A percentile compares a stretch with the other conserved stretches of the same genome.
phyloP scores from a whole-genome alignment of 2,329 filamentous ascomycete species.

The Teratosphaeria nubilosa region DNA sequence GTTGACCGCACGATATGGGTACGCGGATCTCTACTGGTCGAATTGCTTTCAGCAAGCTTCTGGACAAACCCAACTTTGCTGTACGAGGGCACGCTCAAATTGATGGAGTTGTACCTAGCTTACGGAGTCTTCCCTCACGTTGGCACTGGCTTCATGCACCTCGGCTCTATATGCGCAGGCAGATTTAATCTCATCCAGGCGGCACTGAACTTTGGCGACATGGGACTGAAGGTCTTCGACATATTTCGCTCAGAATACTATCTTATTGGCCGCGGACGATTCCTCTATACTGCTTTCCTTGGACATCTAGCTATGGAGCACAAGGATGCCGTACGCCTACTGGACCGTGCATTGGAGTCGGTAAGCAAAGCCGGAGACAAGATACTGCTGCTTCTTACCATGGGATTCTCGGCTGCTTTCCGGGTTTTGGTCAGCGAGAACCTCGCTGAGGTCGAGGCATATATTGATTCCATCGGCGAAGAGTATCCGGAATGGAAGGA shows the following conservation, averaged over 20 bases:
- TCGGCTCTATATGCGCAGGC: slow-evolving; percentile 56
- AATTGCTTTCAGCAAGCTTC: slow-evolving; percentile 60
- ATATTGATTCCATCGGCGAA: slow-evolving; percentile 61
- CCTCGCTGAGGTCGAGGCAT: slow-evolving; percentile 57
- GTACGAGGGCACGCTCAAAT: slow-evolving; percentile 58
- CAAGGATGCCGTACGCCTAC: slow-evolving; percentile 45
- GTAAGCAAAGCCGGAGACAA: slow-evolving; percentile 59
- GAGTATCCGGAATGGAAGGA: slow-evolving; percentile 63
- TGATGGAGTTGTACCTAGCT: slow-evolving; percentile 56
- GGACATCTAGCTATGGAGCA: slow-evolving; percentile 60
- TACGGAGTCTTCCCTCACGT: slow-evolving; percentile 59
- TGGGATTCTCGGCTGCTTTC: slow-evolving; percentile 56
- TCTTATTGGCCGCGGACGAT: slow-evolving; percentile 57
- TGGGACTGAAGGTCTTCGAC: slow-evolving; percentile 55
- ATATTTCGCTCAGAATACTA: slow-evolving; percentile 52
- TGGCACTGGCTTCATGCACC: slow-evolving; percentile 56
- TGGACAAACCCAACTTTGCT: slow-evolving; percentile 65
- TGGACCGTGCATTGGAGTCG: slow-evolving; percentile 58
- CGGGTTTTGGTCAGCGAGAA: slow-evolving; percentile 63
- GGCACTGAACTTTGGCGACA: slow-evolving; percentile 53
- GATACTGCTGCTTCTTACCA: slow-evolving; percentile 60
- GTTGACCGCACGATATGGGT: slow-evolving; percentile 47
- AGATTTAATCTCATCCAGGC: slow-evolving; percentile 63
- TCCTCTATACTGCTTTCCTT: slow-evolving; percentile 58
- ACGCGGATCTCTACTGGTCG: slow-evolving; percentile 52